Conservation (phyloP, 306 rosid species). For the Vicia villosa region DNA sequence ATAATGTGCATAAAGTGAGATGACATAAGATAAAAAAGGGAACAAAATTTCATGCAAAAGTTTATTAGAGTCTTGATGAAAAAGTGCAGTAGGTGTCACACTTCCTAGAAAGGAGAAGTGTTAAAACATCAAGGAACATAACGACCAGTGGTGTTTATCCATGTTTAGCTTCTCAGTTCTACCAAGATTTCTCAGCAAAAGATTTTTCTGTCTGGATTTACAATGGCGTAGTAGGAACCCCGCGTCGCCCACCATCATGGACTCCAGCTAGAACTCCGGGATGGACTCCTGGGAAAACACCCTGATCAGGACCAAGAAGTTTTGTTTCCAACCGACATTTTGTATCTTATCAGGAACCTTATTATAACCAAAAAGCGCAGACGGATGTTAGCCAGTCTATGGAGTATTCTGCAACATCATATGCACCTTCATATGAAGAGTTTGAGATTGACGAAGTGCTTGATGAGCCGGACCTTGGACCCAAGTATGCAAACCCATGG, state of each 20-base stretch:
- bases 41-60: slow-evolving; percentile 16
- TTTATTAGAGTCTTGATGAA: slow-evolving; percentile 4
- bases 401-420: slow-evolving; percentile 47
- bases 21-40: slow-evolving; percentile 29
- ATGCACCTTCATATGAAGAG: slow-evolving; percentile 48
- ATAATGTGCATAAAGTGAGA: slow-evolving; percentile 10
- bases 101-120: slow-evolving; percentile 58
- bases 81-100: slow-evolving; percentile 2
- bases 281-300: slow-evolving; percentile 63
- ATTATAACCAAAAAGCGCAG: slow-evolving; percentile 43
- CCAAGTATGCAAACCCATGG: slow-evolving; percentile 87
- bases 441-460: slow-evolving; percentile 59
- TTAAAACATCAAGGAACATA: slow-evolving; percentile 51
- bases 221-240: slow-evolving; percentile 76
- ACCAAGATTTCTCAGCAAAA: slow-evolving; percentile 74
- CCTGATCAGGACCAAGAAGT: slow-evolving; percentile 52
- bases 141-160: slow-evolving; percentile 56
- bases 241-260: slow-evolving; percentile 73
- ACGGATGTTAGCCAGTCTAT: slow-evolving; percentile 43
- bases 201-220: slow-evolving; percentile 82
- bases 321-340: slow-evolving; percentile 56
- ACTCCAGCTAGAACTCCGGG: slow-evolving; percentile 81
- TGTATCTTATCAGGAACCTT: slow-evolving; percentile 44
- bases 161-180: slow-evolving; percentile 83
- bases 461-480: slow-evolving; percentile 51